Percentiles rank a stretch among this genome's conserved stretches.
phyloP scores from a whole-genome alignment of 768 basidiomycete species.

The Leccinum arenicola region DNA sequence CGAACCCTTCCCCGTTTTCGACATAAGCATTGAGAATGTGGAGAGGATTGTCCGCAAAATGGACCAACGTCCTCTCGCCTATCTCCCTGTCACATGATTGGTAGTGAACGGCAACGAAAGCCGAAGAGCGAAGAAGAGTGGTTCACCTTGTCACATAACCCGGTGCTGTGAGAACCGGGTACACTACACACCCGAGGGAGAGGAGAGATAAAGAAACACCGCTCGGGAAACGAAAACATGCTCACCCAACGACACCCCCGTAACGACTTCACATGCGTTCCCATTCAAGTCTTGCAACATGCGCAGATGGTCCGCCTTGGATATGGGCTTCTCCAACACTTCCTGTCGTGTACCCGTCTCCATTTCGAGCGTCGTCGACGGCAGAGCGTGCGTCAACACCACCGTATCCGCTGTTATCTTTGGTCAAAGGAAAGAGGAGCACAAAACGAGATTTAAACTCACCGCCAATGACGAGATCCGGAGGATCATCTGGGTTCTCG shows the following conservation, averaged over 20 bases:
- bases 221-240: background rate
- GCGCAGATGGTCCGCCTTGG: conserved; percentile 76
- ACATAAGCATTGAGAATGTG: conserved; percentile 74
- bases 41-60: conserved; percentile 64
- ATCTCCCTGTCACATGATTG: conserved; percentile 51
- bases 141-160: conserved; percentile 70
- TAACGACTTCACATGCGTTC: conserved; percentile 85
- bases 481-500: conserved; percentile 61
- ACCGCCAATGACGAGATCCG: conserved; percentile 82
- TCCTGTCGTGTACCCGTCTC: conserved; percentile 55
- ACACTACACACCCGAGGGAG: conserved; percentile 42
- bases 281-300: conserved; percentile 91
- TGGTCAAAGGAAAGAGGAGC: background rate
- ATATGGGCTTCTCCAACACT: conserved; percentile 83
- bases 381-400: conserved; percentile 76
- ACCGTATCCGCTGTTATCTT: conserved; percentile 83
- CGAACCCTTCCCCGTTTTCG: conserved; percentile 79
- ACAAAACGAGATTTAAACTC: conserved; percentile 4
- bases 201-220: background rate
- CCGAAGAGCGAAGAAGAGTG: background rate
- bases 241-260: conserved; percentile 81
- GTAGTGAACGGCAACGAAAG: background rate
- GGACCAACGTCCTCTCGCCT: conserved; percentile 77
- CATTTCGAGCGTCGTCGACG: conserved; percentile 47
- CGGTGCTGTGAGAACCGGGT: conserved; percentile 70